Conservation (phyloP, 2,329 filamentous ascomycete genomes). For the Fusarium succisae region DNA sequence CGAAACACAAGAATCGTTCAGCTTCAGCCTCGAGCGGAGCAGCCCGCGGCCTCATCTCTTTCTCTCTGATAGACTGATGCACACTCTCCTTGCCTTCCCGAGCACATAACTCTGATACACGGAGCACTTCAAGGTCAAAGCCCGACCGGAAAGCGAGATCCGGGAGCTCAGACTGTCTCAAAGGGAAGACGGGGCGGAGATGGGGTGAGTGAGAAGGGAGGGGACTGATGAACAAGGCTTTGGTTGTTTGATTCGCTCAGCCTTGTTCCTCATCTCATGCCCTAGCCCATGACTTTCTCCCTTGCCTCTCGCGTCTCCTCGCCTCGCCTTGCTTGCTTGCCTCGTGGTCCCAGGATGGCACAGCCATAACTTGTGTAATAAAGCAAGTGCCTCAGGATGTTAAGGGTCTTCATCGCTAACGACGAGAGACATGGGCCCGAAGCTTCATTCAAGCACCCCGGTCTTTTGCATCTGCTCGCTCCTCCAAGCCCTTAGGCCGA, state of each 20-base stretch:
- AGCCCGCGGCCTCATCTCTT: conserved; percentile 19
- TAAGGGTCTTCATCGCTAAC: conserved; percentile 28
- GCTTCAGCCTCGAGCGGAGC: conserved; percentile 36
- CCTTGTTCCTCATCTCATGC: conserved; percentile 33
- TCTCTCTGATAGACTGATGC: background rate
- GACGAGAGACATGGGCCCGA: conserved; percentile 17
- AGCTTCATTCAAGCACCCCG: conserved; percentile 19
- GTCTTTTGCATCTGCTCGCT: conserved; percentile 23
- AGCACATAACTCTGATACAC: conserved; percentile 22
- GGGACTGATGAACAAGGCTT: conserved; percentile 33
- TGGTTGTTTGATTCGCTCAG: conserved; percentile 38
- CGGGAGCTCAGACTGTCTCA: conserved; percentile 32
- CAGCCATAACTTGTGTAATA: conserved; percentile 25
- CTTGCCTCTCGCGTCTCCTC: conserved; percentile 28
- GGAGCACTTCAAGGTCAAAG: conserved; percentile 32
- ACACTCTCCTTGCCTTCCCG: conserved; percentile 4
- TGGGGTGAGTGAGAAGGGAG: conserved; percentile 30
- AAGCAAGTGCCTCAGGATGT: conserved; percentile 15
- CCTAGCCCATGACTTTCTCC: conserved; percentile 20
- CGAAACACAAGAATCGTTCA: conserved; percentile 28
- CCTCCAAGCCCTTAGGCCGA: conserved; percentile 27
- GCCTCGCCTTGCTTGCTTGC: conserved; percentile 35
- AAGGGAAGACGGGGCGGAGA: conserved; percentile 18
- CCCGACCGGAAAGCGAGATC: conserved; percentile 29
- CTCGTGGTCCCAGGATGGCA: conserved; percentile 40